Evolutionary conservation across 176 grass and related monocot species (phyloP).

Genomic region (Rhynchospora tenuis): DNA sequence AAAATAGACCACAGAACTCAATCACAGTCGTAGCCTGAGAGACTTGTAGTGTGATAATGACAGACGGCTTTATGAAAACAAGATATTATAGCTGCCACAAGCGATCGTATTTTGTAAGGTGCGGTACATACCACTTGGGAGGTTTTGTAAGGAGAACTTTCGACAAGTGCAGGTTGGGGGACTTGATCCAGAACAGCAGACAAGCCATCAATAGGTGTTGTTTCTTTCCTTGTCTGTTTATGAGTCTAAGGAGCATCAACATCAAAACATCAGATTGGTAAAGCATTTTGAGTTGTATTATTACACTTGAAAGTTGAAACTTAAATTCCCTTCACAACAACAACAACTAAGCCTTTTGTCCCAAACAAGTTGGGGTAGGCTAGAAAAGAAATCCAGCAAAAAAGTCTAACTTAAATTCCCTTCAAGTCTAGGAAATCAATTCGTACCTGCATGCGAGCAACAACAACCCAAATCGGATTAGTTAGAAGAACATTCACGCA

Average conservation of each 20-base stretch:
- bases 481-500: constrained; percentile 92
- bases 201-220: constrained; percentile 30
- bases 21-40: background rate
- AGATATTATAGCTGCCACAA: background rate
- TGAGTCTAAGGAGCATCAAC: constrained; percentile 56
- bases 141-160: constrained; percentile 61
- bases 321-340: too few species aligned
- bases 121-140: constrained; percentile 49
- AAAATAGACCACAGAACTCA: background rate
- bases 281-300: background rate
- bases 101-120: background rate
- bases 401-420: too few species aligned
- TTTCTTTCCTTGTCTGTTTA: constrained; percentile 52
- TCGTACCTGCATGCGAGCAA: constrained; percentile 87
- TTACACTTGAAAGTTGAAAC: background rate
- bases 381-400: too few species aligned
- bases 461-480: constrained; percentile 90
- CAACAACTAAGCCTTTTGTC: too few species aligned
- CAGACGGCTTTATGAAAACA: background rate
- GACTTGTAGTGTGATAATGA: background rate
- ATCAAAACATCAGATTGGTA: constrained; percentile 18
- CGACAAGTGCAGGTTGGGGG: constrained; percentile 28
- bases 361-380: too few species aligned
- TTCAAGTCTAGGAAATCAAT: background rate
- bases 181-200: constrained; percentile 35